Percentiles rank a stretch among this genome's conserved stretches.
These are phyloP conservation scores for Vachellia collinsii DNA, from an alignment of 306 rosid genomes.

Conservation along the genomic window DNA sequence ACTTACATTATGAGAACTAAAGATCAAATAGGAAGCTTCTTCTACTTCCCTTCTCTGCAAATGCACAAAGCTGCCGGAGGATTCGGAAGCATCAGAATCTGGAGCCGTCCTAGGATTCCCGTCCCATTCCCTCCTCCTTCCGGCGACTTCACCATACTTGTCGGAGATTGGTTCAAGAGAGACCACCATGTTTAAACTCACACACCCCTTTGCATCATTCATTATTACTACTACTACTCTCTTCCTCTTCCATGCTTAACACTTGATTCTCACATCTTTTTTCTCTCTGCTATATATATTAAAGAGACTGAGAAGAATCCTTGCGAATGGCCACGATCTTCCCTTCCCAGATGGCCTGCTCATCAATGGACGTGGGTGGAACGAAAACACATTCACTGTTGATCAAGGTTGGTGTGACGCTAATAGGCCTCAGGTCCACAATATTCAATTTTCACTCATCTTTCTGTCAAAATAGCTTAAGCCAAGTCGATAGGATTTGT, in stretches of 20 bases:
- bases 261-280: not conserved
- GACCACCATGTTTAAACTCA: constrained; percentile 52
- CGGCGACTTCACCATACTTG: constrained; percentile 71
- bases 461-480: too few relatives aligned
- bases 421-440: too few relatives aligned
- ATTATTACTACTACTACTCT: not conserved
- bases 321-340: constrained; percentile 73
- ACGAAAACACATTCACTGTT: constrained; percentile 84
- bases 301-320: constrained; percentile 67
- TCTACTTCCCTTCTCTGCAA: constrained; percentile 58
- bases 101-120: constrained; percentile 91
- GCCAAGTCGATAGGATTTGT: too few relatives aligned
- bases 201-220: not conserved
- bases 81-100: constrained; percentile 65
- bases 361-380: constrained; percentile 95
- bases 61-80: constrained; percentile 53
- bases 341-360: constrained; percentile 89
- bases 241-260: not conserved
- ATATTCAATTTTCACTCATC: too few relatives aligned
- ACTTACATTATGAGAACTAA: constrained; percentile 43
- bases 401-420: constrained; percentile 62
- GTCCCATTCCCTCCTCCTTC: constrained; percentile 94
- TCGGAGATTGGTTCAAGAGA: constrained; percentile 89
- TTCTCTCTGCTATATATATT: not conserved
- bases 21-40: constrained; percentile 55